A percentile compares a stretch with the other conserved stretches of the same genome.
Conservation (phyloP, 768 basidiomycete genomes). For the Boletus barrowsii region DNA sequence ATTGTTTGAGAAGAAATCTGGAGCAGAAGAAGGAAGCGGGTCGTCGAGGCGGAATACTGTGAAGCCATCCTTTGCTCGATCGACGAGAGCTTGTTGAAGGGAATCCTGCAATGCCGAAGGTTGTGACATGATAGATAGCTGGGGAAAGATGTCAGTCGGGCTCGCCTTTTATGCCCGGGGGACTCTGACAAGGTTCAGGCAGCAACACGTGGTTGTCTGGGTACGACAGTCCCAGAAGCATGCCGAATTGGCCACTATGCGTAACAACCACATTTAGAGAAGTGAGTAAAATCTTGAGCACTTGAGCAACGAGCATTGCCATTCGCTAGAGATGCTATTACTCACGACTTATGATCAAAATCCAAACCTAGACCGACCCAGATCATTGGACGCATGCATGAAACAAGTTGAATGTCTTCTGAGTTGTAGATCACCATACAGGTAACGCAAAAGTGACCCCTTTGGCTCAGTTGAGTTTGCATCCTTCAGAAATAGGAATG, state of each 20-base stretch:
- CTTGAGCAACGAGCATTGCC: neutral
- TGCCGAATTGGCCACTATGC: no score
- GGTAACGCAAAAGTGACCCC: neutral
- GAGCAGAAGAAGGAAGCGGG: slow-evolving; percentile 18
- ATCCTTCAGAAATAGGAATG: neutral
- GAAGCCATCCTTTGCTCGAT: slow-evolving; percentile 6
- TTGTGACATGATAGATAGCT: slow-evolving; percentile 7
- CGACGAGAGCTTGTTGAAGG: slow-evolving; percentile 15
- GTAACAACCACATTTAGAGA: neutral
- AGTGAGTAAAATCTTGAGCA: neutral
- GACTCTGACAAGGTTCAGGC: neutral
- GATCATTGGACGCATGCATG: neutral
- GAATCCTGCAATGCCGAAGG: slow-evolving; percentile 5
- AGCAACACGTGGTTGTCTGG: neutral
- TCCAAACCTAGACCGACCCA: neutral
- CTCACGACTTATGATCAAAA: neutral
- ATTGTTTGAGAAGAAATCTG: slow-evolving; percentile 48
- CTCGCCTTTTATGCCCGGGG: slow-evolving; percentile 8
- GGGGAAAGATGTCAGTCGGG: neutral
- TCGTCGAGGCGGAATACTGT: slow-evolving; percentile 11
- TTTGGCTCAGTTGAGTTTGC: neutral
- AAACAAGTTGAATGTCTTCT: slow-evolving; percentile 2
- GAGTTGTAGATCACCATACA: neutral
- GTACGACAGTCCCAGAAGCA: neutral
- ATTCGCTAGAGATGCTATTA: neutral